Base-by-base conservation (phyloP, 441 rosid species). In the Adansonia gregorii region DNA sequence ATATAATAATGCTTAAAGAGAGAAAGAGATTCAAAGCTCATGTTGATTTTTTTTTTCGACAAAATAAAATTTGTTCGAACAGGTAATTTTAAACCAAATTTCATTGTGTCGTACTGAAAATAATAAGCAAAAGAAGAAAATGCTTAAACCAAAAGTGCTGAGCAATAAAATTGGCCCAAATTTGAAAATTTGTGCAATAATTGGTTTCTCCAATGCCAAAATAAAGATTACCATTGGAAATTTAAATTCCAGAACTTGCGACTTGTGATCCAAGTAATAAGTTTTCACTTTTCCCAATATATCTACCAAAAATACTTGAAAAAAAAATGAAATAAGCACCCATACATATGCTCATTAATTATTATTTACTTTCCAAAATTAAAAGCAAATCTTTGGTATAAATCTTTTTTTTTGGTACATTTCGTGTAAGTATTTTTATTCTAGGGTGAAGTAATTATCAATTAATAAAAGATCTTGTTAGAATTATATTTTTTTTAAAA, bases 361-460 rank as follows among this genome's bases (percentile, higher is more conserved):
- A 17, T 41, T 17, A 6, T 19, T 67, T 51, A 14, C 51, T 56
- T 56, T 11, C 19, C 35, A 9, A 2, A 73, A 5, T 0, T 17
- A 24, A 6, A 41, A n/a, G 66, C n/a, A 39, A 56, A 73, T 43
- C 55, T 17, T 73, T 58, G 14, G 56, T 14, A 73, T 14, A 58
- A 17, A 58, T 68, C 56, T 58, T 15, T 2, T 6, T 31, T 65
- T 65, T 65, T 1, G 14, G 4, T 65, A 41, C 69, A 65, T 65
- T 39, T 65, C 24, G 24, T 65, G n/a, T 65, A 65, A 39, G 45
- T 67, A 14, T 43, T 45, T 67, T 67, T 41, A 48, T 22, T 48
- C 17, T 12, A 68, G 12, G 41, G 58, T 48, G 35, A 46, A 22
- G 35, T 68, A 48, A 48, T 46, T 27, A 49, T 48, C 41, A 22